Conservation (phyloP, 192 early-diverging fungal species). For the Backusella parvicylindrica region DNA sequence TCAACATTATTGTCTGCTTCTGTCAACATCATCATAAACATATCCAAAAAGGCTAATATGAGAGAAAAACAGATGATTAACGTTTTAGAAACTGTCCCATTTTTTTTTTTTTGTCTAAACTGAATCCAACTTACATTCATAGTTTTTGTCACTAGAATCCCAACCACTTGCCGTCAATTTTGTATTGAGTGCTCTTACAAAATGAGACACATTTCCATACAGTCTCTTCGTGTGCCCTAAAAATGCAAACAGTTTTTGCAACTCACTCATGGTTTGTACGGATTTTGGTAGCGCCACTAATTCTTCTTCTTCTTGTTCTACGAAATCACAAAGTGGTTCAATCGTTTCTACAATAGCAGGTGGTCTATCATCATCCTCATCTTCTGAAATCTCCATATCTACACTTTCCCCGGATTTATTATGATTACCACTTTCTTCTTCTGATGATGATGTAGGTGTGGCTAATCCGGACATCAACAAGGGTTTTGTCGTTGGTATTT, state of each 20-base stretch:
- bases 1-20: slow-evolving; percentile 2
- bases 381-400: neutral
- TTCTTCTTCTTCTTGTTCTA: neutral
- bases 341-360: neutral
- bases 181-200: slow-evolving; percentile 24
- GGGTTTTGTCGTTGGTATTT: neutral
- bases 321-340: neutral
- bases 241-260: slow-evolving; percentile 44
- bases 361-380: neutral
- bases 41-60: slow-evolving; percentile 11
- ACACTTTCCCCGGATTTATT: neutral
- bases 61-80: neutral
- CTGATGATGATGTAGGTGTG: neutral
- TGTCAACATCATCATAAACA: slow-evolving; percentile 6
- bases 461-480: neutral
- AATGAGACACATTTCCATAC: slow-evolving; percentile 28
- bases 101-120: too few relatives aligned
- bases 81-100: neutral
- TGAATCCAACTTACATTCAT: slow-evolving; percentile 27
- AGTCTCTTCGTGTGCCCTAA: slow-evolving; percentile 25
- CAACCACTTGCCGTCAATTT: neutral
- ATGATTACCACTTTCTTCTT: neutral
- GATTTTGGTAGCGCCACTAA: slow-evolving; percentile 5
- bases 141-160: slow-evolving; percentile 14
- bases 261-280: slow-evolving; percentile 28